Conservation (phyloP, 345 rosid species). For the Dipteronia dyeriana region DNA sequence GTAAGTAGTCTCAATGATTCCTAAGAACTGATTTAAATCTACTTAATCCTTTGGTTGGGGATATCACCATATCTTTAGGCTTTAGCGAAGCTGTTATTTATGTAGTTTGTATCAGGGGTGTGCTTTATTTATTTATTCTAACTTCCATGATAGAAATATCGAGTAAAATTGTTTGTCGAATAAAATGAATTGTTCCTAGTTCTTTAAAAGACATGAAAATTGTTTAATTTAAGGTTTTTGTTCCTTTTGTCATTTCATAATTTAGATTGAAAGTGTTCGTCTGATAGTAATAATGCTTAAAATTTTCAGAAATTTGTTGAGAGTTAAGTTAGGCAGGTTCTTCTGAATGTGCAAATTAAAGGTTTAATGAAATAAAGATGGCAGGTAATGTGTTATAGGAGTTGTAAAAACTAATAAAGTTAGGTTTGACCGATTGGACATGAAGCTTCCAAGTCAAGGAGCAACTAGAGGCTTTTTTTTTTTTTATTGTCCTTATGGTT, state of each 20-base stretch:
- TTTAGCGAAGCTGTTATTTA: neutral
- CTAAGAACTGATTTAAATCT: too few species aligned
- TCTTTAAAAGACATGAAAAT: neutral
- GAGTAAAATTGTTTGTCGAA: neutral
- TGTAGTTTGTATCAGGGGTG: neutral
- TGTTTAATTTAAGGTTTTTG: neutral
- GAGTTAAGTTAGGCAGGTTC: neutral
- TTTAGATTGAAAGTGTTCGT: neutral
- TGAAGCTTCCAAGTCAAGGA: neutral
- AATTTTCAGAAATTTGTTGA: neutral
- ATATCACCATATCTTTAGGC: too few species aligned
- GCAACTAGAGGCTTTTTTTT: neutral
- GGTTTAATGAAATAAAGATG: neutral
- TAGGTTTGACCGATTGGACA: neutral
- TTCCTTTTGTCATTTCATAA: neutral
- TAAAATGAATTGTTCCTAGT: neutral
- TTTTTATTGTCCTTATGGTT: neutral
- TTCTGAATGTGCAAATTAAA: neutral
- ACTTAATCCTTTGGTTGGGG: too few species aligned
- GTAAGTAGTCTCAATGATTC: neutral
- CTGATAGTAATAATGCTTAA: neutral
- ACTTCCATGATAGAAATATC: neutral
- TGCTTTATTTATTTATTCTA: neutral
- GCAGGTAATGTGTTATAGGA: neutral
- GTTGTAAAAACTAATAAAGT: neutral